These are phyloP conservation scores for Primulina eburnea DNA, from an alignment of 257 asterid species.

Conservation along the genomic window DNA sequence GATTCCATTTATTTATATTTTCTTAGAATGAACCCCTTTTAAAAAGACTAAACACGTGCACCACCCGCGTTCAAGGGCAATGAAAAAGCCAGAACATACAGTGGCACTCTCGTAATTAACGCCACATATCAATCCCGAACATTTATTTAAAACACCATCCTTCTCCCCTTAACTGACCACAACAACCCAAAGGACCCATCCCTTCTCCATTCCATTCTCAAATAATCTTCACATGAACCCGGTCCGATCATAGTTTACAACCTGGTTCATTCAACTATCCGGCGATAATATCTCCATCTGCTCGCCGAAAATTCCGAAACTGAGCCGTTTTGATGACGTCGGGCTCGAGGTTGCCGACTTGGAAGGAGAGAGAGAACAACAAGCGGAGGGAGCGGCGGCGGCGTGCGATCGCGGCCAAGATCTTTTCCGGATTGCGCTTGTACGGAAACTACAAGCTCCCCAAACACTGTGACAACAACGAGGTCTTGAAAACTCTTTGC, in stretches of 20 bases:
- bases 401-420: conserved; percentile 94
- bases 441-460: conserved; percentile 90
- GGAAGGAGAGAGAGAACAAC: conserved; percentile 99
- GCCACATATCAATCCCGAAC: conserved; percentile 29
- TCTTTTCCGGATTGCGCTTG: conserved; percentile 85
- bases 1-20: neutral
- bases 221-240: conserved; percentile 16
- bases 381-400: conserved; percentile 94
- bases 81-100: neutral
- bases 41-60: conserved; percentile 43
- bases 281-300: conserved; percentile 10
- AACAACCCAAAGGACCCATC: neutral
- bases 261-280: neutral
- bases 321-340: conserved; percentile 57
- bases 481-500: conserved; percentile 84
- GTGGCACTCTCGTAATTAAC: conserved; percentile 42
- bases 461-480: conserved; percentile 94
- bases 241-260: conserved; percentile 15
- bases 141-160: conserved; percentile 12
- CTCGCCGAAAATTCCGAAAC: neutral
- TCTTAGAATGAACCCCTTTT: too few relatives aligned
- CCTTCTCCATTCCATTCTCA: neutral
- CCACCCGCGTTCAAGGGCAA: conserved; percentile 49
- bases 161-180: conserved; percentile 7
- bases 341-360: conserved; percentile 88